Conservation (phyloP, 768 basidiomycete species). For the Auricularia auricula-judae region DNA sequence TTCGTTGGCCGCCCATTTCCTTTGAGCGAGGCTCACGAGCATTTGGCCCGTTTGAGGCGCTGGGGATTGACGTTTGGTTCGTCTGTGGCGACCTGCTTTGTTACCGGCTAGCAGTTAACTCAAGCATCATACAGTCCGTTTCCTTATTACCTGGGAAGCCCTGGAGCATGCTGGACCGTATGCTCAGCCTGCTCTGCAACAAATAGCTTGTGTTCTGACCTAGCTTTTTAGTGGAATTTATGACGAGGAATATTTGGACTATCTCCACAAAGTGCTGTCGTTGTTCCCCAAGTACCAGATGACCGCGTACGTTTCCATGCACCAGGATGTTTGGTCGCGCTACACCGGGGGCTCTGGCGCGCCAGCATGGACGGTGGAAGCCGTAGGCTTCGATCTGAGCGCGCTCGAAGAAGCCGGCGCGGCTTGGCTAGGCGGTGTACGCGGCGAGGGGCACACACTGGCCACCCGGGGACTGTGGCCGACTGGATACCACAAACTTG, state of each 20-base stretch:
- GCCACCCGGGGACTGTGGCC: constrained; percentile 84
- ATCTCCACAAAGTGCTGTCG: constrained; percentile 59
- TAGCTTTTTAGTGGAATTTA: constrained; percentile 54
- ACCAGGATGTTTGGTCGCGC: constrained; percentile 95
- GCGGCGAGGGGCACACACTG: constrained; percentile 63
- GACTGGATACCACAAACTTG: constrained; percentile 86
- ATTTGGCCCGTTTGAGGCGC: constrained; percentile 65
- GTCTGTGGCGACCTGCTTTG: constrained; percentile 16
- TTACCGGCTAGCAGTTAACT: not conserved
- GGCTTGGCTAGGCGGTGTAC: constrained; percentile 77
- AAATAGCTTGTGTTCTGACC: not conserved
- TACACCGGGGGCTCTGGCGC: constrained; percentile 93
- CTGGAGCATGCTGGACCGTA: constrained; percentile 90
- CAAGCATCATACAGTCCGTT: constrained; percentile 46
- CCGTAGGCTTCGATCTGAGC: constrained; percentile 74
- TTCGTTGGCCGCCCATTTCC: constrained; percentile 92
- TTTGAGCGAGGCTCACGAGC: constrained; percentile 75
- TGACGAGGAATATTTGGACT: constrained; percentile 72
- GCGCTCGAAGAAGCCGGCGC: constrained; percentile 74
- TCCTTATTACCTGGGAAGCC: constrained; percentile 95
- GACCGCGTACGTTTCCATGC: constrained; percentile 65
- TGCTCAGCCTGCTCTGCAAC: constrained; percentile 21
- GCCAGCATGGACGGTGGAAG: constrained; percentile 88
- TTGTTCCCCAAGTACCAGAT: constrained; percentile 64
- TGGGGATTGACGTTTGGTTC: constrained; percentile 84